Conservation (phyloP, 495 filamentous ascomycete genomes). For the Talaromyces liani region DNA sequence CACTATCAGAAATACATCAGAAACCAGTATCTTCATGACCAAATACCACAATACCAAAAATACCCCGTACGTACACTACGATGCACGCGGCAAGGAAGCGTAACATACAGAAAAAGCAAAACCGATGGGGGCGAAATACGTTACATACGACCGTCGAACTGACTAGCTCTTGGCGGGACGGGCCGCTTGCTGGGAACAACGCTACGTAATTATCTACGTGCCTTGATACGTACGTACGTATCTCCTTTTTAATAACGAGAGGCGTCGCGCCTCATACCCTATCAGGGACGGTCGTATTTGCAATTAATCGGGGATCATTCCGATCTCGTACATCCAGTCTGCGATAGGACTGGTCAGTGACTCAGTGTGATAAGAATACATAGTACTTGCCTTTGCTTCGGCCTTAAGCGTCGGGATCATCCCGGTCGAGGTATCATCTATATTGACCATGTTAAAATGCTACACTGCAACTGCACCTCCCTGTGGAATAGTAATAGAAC, state of each 20-base stretch:
- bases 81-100: background rate
- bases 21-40: background rate
- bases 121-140: background rate
- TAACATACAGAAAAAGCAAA: constrained; percentile 1
- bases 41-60: background rate
- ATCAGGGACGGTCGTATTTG: background rate
- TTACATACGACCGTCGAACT: background rate
- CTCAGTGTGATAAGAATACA: background rate
- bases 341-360: background rate
- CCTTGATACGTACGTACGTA: background rate
- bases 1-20: background rate
- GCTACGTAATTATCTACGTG: background rate
- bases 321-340: background rate
- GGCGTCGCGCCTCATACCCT: background rate
- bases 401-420: background rate
- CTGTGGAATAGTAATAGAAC: constrained; percentile 12
- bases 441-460: background rate
- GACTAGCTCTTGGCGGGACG: background rate
- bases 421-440: background rate
- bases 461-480: background rate
- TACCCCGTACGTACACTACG: background rate
- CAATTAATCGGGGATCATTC: background rate
- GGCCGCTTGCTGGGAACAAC: constrained; percentile 7
- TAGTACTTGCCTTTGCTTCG: background rate
- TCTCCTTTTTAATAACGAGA: too few relatives aligned